A percentile compares a stretch with the other conserved stretches of the same genome.
Evolutionary conservation across 768 basidiomycete genomes (phyloP).

Genomic region (Termitomyces sp.): DNA sequence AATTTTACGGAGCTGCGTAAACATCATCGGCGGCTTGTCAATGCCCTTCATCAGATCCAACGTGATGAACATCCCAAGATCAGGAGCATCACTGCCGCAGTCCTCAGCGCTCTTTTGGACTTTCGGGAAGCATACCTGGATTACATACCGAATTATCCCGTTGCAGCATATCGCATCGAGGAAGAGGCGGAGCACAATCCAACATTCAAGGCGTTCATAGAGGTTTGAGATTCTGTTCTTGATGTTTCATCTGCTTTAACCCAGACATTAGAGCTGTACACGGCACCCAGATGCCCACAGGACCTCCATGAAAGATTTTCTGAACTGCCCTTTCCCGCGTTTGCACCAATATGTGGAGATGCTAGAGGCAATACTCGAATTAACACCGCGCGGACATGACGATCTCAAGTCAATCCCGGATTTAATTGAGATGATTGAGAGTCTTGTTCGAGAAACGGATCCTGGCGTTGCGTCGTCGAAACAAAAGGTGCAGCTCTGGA

Average conservation of each 20-base stretch:
- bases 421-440: conserved; percentile 85
- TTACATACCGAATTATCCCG: conserved; percentile 90
- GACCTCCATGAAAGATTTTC: conserved; percentile 88
- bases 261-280: conserved; percentile 32
- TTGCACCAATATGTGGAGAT: conserved; percentile 84
- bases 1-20: conserved; percentile 76
- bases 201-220: conserved; percentile 75
- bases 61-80: conserved; percentile 84
- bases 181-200: conserved; percentile 82
- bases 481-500: conserved; percentile 88
- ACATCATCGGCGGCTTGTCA: conserved; percentile 75
- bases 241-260: neutral
- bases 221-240: conserved; percentile 40
- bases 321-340: conserved; percentile 87
- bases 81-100: conserved; percentile 75
- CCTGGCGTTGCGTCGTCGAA: conserved; percentile 83
- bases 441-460: conserved; percentile 82
- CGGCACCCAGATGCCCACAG: conserved; percentile 77
- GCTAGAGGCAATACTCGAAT: conserved; percentile 76
- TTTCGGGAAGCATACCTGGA: conserved; percentile 93
- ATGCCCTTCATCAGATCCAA: conserved; percentile 82
- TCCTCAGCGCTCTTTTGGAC: conserved; percentile 86
- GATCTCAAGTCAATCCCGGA: conserved; percentile 80
- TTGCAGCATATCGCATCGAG: conserved; percentile 83
- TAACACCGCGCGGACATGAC: conserved; percentile 69